phyloP scores from a whole-genome alignment of 2,329 filamentous ascomycete genomes.

The Diaporthe aspalathi region DNA sequence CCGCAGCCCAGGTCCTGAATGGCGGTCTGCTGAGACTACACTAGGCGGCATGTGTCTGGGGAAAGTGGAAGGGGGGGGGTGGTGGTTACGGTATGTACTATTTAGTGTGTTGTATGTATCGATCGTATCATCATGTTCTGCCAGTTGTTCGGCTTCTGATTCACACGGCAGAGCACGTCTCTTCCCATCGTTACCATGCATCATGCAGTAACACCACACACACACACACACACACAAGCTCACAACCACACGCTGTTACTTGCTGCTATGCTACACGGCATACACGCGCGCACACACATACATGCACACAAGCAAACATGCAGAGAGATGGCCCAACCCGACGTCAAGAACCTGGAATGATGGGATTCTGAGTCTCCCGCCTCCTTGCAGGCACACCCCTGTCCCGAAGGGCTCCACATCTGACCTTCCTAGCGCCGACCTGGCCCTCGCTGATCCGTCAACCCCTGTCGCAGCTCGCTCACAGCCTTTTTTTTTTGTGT shows the following conservation, averaged over 20 bases:
- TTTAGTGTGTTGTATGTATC: no score
- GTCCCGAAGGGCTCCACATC: neutral
- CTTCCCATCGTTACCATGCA: neutral
- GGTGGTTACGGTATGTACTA: no score
- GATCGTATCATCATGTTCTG: neutral
- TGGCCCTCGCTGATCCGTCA: neutral
- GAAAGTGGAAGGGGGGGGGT: neutral
- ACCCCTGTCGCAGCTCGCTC: conserved; percentile 27
- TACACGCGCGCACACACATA: neutral
- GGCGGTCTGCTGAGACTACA: conserved; percentile 23
- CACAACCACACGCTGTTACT: neutral
- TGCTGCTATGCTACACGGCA: no score
- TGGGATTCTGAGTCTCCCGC: conserved; percentile 26
- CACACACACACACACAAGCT: neutral
- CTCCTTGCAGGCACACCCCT: conserved; percentile 23
- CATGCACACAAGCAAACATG: neutral
- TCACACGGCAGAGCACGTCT: conserved; percentile 23
- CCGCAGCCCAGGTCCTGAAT: conserved; percentile 3
- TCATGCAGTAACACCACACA: neutral
- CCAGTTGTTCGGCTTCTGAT: neutral
- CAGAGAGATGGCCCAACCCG: neutral
- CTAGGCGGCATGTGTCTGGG: conserved; percentile 14
- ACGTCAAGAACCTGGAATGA: conserved; percentile 31
- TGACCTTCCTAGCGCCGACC: conserved; percentile 31
- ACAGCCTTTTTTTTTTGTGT: neutral